These are phyloP conservation scores for Thraustochytrium sp. DNA, from an alignment of 352 stramenopile species.

Conservation along the genomic window DNA sequence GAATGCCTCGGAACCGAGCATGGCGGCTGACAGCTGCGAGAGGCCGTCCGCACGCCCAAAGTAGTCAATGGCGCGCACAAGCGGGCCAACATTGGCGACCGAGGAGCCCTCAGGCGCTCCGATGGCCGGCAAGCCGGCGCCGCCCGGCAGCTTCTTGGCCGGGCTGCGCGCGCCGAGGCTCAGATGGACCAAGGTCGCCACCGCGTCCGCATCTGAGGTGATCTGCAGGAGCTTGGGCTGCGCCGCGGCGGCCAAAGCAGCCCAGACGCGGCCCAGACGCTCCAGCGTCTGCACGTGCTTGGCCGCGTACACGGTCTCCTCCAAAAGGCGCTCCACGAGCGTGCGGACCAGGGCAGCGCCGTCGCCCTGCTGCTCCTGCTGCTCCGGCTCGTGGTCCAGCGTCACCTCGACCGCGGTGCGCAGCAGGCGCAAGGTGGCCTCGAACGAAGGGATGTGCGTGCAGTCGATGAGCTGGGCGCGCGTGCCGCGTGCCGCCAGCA, in stretches of 20 bases:
- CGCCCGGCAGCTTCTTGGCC: not conserved
- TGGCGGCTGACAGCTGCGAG: not conserved
- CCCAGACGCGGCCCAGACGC: not conserved
- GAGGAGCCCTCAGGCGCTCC: not conserved
- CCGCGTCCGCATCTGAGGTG: not conserved
- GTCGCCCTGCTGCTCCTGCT: not conserved
- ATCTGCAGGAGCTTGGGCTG: not conserved
- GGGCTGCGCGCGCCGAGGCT: not conserved
- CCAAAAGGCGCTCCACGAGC: not conserved
- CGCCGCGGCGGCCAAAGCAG: not conserved
- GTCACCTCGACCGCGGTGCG: not conserved
- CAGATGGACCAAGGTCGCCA: not conserved
- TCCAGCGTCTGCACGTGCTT: not conserved
- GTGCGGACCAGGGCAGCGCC: not conserved
- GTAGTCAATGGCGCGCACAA: not conserved
- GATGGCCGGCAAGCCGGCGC: not conserved
- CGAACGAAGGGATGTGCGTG: not conserved
- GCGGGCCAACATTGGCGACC: not conserved
- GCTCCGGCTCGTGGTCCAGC: not conserved
- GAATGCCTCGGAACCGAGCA: not conserved
- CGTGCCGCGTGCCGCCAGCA: not conserved
- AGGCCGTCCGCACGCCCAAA: not conserved
- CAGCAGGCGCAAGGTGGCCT: not conserved
- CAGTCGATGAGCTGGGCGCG: conserved; percentile 3
- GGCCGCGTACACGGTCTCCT: not conserved